phyloP scores from a whole-genome alignment of 2,329 filamentous ascomycete genomes.

The Lecanicillium sp. region DNA sequence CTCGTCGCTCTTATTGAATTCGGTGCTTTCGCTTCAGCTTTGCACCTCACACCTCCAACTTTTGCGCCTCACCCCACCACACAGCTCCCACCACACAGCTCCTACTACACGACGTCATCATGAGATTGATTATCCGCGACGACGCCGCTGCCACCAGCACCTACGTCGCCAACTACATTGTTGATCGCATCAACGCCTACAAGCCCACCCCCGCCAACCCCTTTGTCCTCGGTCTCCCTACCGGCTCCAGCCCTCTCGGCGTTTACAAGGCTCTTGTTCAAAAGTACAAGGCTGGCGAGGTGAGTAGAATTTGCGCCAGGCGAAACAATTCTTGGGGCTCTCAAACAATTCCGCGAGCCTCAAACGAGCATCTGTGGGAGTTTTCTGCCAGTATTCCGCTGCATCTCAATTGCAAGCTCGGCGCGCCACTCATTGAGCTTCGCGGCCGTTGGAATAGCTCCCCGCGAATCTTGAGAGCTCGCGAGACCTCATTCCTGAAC shows the following conservation, averaged over 20 bases:
- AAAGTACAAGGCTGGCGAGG: conserved; percentile 60
- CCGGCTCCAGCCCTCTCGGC: conserved; percentile 71
- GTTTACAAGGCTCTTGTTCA: conserved; percentile 73
- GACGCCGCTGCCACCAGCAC: conserved; percentile 61
- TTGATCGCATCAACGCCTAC: conserved; percentile 75
- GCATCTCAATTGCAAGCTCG: too few relatives aligned
- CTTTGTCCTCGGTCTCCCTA: conserved; percentile 78
- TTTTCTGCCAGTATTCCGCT: too few relatives aligned
- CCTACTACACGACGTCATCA: conserved; percentile 32
- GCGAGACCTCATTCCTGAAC: neutral
- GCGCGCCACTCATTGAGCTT: too few relatives aligned
- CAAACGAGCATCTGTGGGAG: too few relatives aligned
- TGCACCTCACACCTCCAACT: conserved; percentile 1
- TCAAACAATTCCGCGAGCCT: too few relatives aligned
- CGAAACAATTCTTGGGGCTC: too few relatives aligned
- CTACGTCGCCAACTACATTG: conserved; percentile 77
- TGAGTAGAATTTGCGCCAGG: too few relatives aligned
- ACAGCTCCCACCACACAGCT: neutral
- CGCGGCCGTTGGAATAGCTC: too few relatives aligned
- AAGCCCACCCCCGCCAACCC: conserved; percentile 64
- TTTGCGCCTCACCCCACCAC: neutral
- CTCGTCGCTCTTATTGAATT: conserved; percentile 14
- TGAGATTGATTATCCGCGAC: conserved; percentile 80
- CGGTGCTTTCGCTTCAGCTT: neutral
- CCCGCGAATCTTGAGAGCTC: too few relatives aligned